Conservation (phyloP, 2,329 filamentous ascomycete species). For the Domatiomyces catenatus region DNA sequence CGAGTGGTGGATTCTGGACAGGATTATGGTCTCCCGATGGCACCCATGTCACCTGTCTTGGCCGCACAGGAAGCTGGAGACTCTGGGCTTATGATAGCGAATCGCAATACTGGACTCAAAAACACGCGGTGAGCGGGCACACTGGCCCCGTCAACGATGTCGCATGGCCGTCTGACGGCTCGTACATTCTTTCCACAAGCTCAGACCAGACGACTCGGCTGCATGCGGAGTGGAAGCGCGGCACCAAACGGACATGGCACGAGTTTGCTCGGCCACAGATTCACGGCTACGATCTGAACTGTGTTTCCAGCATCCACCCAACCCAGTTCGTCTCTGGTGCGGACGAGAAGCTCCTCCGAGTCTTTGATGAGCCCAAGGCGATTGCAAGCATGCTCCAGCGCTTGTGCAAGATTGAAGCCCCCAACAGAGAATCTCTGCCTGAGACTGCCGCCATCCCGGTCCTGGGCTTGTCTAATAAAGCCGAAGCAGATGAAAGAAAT, state of each 20-base stretch:
- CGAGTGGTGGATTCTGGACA: conserved; percentile 91
- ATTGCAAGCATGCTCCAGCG: conserved; percentile 59
- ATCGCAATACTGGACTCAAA: conserved; percentile 58
- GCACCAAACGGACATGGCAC: conserved; percentile 55
- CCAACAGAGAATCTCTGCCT: conserved; percentile 38
- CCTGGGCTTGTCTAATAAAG: conserved; percentile 90
- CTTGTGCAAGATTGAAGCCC: conserved; percentile 46
- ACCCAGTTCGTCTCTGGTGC: conserved; percentile 82
- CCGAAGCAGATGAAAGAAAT: conserved; percentile 47
- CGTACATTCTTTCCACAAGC: conserved; percentile 76
- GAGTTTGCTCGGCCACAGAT: conserved; percentile 93
- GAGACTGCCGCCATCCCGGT: conserved; percentile 92
- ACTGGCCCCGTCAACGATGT: conserved; percentile 66
- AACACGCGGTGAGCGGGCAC: conserved; percentile 68
- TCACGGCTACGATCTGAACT: conserved; percentile 95
- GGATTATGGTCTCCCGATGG: conserved; percentile 79
- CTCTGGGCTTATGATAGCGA: conserved; percentile 54
- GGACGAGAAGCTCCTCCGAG: conserved; percentile 93
- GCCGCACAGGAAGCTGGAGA: conserved; percentile 86
- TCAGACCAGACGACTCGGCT: conserved; percentile 86
- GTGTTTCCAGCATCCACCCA: conserved; percentile 59
- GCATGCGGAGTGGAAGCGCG: conserved; percentile 60
- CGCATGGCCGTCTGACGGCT: conserved; percentile 67
- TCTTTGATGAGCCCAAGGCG: conserved; percentile 77
- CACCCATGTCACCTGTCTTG: conserved; percentile 53